Evolutionary conservation across 2,329 filamentous ascomycete species (phyloP).

Genomic region (Pseudodiploospora longispora): DNA sequence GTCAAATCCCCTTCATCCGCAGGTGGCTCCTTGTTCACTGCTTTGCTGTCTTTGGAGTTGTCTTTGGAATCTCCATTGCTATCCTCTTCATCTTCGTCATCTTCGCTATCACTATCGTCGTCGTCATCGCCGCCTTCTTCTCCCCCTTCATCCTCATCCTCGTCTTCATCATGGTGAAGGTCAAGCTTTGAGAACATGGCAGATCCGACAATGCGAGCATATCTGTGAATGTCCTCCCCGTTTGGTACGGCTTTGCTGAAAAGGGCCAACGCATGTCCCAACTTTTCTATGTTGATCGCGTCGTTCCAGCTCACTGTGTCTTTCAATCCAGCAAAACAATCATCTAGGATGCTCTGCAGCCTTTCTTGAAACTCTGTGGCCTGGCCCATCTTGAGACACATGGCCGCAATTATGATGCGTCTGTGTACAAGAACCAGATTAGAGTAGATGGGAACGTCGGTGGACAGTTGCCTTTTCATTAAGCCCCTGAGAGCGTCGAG

Average conservation of each 20-base stretch:
- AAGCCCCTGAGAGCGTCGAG: slow-evolving; percentile 12
- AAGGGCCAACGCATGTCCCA: slow-evolving; percentile 12
- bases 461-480: slow-evolving; percentile 10
- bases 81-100: slow-evolving; percentile 1
- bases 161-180: slow-evolving; percentile 1
- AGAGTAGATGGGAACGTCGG: slow-evolving; percentile 13
- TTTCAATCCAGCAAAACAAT: slow-evolving; percentile 12
- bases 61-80: not conserved
- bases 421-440: slow-evolving; percentile 7
- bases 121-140: slow-evolving; percentile 3
- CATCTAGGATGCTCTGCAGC: slow-evolving; percentile 13
- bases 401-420: slow-evolving; percentile 13
- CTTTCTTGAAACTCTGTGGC: slow-evolving; percentile 13
- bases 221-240: slow-evolving; percentile 8
- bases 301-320: slow-evolving; percentile 20
- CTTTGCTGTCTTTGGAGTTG: not conserved
- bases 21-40: not conserved
- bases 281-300: slow-evolving; percentile 9
- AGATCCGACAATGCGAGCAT: slow-evolving; percentile 16
- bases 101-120: slow-evolving; percentile 1
- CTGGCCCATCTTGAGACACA: slow-evolving; percentile 18
- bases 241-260: slow-evolving; percentile 9
- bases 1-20: slow-evolving; percentile 9
- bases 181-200: slow-evolving; percentile 17
- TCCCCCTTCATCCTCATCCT: not conserved